phyloP scores from a whole-genome alignment of 768 basidiomycete genomes.

The Mycena sanguinolenta region DNA sequence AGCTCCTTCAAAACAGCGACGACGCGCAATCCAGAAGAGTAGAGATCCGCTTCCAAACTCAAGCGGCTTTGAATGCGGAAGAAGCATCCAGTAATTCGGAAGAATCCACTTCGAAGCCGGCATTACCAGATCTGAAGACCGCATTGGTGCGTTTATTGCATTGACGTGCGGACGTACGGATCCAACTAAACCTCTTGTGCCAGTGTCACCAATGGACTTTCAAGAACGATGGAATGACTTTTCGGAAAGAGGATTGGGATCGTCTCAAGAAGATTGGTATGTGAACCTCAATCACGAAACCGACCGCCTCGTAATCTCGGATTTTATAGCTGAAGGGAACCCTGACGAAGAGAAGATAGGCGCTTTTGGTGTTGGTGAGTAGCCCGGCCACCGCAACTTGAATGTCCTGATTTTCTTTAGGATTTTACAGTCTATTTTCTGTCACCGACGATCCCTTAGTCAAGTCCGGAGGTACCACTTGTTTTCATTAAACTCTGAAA shows the following conservation, averaged over 20 bases:
- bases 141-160: conserved; percentile 57
- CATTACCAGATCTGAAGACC: conserved; percentile 76
- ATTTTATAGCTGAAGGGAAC: conserved; percentile 83
- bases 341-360: conserved; percentile 96
- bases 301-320: neutral
- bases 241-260: conserved; percentile 90
- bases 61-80: conserved; percentile 54
- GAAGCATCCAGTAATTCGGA: conserved; percentile 27
- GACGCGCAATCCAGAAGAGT: conserved; percentile 84
- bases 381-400: too few relatives aligned
- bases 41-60: conserved; percentile 86
- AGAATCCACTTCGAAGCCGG: conserved; percentile 1
- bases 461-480: conserved; percentile 74
- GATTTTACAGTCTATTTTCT: conserved; percentile 86
- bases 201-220: conserved; percentile 89
- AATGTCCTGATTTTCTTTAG: conserved; percentile 43
- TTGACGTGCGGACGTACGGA: neutral
- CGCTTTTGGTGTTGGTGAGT: conserved; percentile 74
- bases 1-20: conserved; percentile 93
- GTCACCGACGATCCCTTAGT: conserved; percentile 89
- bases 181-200: neutral
- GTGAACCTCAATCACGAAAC: conserved; percentile 27
- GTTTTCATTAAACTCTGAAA: conserved; percentile 29
- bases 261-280: conserved; percentile 90
- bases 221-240: conserved; percentile 88